Evolutionary conservation across 75 land plant genomes (phyloP).

Genomic region (Ceratopteris richardii): DNA sequence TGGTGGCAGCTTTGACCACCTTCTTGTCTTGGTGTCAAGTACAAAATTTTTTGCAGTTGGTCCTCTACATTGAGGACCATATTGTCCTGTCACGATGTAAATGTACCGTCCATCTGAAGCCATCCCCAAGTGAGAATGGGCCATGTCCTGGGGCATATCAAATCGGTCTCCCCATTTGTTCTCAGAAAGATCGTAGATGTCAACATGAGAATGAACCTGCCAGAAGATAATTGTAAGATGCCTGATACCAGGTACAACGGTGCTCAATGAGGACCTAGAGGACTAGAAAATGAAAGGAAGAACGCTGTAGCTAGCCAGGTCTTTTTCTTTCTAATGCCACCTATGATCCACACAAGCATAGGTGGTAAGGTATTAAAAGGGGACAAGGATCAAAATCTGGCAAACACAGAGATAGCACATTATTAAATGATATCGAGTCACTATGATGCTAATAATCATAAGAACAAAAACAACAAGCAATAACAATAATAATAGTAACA

Average conservation of each 20-base stretch:
- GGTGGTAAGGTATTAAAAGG: no score
- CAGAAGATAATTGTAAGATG: neutral
- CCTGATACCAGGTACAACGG: neutral
- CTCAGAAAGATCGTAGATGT: conserved; percentile 58
- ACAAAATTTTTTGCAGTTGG: conserved; percentile 71
- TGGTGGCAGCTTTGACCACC: conserved; percentile 60
- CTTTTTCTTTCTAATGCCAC: no score
- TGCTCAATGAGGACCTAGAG: no score
- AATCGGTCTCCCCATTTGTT: conserved; percentile 68
- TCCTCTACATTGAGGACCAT: conserved; percentile 92
- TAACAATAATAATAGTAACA: no score
- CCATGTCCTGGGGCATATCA: conserved; percentile 95
- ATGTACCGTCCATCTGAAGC: conserved; percentile 88
- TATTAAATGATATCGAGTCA: no score
- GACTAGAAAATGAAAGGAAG: no score
- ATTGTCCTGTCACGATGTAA: conserved; percentile 80
- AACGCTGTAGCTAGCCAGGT: no score
- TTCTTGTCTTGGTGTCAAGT: conserved; percentile 65
- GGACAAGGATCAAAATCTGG: no score
- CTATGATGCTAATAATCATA: no score
- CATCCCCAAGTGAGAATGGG: conserved; percentile 96
- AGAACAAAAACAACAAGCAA: no score
- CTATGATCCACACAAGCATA: no score
- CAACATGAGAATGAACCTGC: conserved; percentile 92
- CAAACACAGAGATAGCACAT: no score